Percentiles rank a stretch among this genome's conserved stretches.
These are phyloP conservation scores for Aspergillus incahuasiensis DNA, from an alignment of 495 filamentous ascomycete genomes.

Conservation along the genomic window DNA sequence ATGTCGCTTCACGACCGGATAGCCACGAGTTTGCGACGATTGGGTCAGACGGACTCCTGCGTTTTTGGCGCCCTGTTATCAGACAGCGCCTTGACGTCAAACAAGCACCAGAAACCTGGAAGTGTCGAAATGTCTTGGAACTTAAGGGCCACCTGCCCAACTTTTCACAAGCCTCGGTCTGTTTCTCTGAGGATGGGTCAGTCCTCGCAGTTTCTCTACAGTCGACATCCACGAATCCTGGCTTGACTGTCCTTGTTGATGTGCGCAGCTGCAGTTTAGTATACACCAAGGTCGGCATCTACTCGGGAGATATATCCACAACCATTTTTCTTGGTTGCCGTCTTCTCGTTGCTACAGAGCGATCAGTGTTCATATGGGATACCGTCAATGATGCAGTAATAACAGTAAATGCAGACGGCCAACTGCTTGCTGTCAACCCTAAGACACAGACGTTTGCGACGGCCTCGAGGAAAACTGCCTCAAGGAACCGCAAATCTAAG, in stretches of 20 bases:
- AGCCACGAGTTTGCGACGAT: slow-evolving; percentile 72
- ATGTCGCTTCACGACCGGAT: slow-evolving; percentile 62
- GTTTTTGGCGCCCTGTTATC: slow-evolving; percentile 69
- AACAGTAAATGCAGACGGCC: slow-evolving; percentile 18
- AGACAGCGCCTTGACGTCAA: slow-evolving; percentile 59
- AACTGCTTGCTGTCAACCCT: slow-evolving; percentile 34
- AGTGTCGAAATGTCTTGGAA: slow-evolving; percentile 56
- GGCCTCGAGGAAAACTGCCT: slow-evolving; percentile 11
- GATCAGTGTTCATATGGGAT: slow-evolving; percentile 39
- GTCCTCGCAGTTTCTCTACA: slow-evolving; percentile 60
- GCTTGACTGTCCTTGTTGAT: slow-evolving; percentile 34
- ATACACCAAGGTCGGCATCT: slow-evolving; percentile 30
- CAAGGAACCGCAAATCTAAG: slow-evolving; percentile 25
- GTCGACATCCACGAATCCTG: slow-evolving; percentile 21
- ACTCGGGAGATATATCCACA: slow-evolving; percentile 28
- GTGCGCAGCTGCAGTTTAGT: slow-evolving; percentile 29
- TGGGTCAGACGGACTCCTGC: slow-evolving; percentile 70
- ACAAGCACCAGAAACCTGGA: slow-evolving; percentile 64
- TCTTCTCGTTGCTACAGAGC: slow-evolving; percentile 33
- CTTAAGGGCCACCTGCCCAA: slow-evolving; percentile 33
- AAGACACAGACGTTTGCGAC: slow-evolving; percentile 36
- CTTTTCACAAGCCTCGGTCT: slow-evolving; percentile 38
- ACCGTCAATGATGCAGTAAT: slow-evolving; percentile 39
- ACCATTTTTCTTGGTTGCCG: slow-evolving; percentile 32
- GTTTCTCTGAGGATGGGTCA: slow-evolving; percentile 85